phyloP scores from a whole-genome alignment of 768 basidiomycete genomes.

The Dioszegia aurantiaca region DNA sequence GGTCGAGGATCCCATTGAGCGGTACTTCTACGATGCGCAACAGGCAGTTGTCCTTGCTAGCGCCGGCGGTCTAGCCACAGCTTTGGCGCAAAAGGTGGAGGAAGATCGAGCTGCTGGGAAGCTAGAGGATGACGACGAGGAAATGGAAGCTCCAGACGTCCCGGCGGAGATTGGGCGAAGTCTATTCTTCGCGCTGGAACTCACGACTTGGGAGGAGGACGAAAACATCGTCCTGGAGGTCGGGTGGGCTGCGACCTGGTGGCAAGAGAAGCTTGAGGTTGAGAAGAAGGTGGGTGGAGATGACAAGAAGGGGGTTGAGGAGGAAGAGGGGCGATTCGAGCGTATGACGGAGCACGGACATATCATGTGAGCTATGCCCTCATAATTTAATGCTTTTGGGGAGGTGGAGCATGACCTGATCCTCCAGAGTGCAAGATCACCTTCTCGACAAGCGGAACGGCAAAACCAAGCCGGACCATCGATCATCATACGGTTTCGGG shows the following conservation, averaged over 20 bases:
- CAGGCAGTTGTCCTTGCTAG: conserved; percentile 37
- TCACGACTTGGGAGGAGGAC: conserved; percentile 44
- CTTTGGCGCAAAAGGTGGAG: conserved; percentile 6
- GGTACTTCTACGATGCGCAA: conserved; percentile 35
- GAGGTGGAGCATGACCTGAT: neutral
- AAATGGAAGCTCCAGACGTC: neutral
- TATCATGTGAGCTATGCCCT: conserved; percentile 36
- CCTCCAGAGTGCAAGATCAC: conserved; percentile 41
- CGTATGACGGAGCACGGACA: conserved; percentile 40
- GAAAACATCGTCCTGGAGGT: conserved; percentile 37
- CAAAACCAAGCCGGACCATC: conserved; percentile 24
- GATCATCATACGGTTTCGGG: conserved; percentile 33
- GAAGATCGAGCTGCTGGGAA: neutral
- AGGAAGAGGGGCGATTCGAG: conserved; percentile 22
- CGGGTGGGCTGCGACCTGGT: conserved; percentile 46
- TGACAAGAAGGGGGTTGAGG: conserved; percentile 7
- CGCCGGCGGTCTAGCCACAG: conserved; percentile 30
- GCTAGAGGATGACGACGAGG: neutral
- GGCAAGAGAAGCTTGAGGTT: conserved; percentile 24
- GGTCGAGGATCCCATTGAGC: conserved; percentile 1
- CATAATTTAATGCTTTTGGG: neutral
- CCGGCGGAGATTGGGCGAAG: conserved; percentile 29
- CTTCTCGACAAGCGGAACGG: conserved; percentile 31
- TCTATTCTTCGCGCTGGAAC: conserved; percentile 38
- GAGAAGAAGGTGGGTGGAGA: neutral